These are phyloP conservation scores for Rhizomucor pusillus DNA, from an alignment of 371 early-diverging fungal species.

Conservation along the genomic window DNA sequence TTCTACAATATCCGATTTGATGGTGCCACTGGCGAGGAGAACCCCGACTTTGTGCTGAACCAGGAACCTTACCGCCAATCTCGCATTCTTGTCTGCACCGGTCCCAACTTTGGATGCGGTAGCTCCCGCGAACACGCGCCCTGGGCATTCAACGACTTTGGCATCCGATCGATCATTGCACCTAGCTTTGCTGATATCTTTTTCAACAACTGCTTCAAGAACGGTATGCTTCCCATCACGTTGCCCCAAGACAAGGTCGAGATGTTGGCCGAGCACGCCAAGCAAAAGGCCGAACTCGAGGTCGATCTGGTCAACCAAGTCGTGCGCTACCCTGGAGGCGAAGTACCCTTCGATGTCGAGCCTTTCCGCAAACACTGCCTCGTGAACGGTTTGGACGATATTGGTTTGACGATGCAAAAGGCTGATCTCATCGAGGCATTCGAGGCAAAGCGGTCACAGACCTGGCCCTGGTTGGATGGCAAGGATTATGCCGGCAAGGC, in stretches of 20 bases:
- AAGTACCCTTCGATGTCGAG: constrained; percentile 54
- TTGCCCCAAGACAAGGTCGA: constrained; percentile 39
- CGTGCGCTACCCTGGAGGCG: constrained; percentile 34
- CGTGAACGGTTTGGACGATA: constrained; percentile 69
- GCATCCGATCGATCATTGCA: constrained; percentile 67
- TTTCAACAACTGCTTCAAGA: constrained; percentile 73
- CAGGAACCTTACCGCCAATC: constrained; percentile 52
- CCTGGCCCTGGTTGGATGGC: constrained; percentile 70
- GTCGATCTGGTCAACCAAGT: constrained; percentile 58
- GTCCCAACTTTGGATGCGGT: constrained; percentile 74
- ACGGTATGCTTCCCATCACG: constrained; percentile 64
- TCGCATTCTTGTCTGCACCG: constrained; percentile 57
- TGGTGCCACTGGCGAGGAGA: constrained; percentile 41
- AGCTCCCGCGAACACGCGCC: constrained; percentile 74
- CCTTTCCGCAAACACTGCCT: constrained; percentile 60
- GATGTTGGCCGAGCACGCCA: constrained; percentile 43
- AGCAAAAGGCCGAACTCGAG: constrained; percentile 44
- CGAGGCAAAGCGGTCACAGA: constrained; percentile 46
- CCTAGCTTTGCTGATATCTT: constrained; percentile 72
- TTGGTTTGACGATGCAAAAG: constrained; percentile 70
- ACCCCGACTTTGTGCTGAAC: constrained; percentile 63
- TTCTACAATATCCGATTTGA: constrained; percentile 62
- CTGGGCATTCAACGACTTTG: constrained; percentile 72
- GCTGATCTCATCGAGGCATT: constrained; percentile 47
- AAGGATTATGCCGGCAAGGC: constrained; percentile 40